Evolutionary conservation across 805 yeast genomes (phyloP).

Genomic region (Candida parachauliodes): DNA sequence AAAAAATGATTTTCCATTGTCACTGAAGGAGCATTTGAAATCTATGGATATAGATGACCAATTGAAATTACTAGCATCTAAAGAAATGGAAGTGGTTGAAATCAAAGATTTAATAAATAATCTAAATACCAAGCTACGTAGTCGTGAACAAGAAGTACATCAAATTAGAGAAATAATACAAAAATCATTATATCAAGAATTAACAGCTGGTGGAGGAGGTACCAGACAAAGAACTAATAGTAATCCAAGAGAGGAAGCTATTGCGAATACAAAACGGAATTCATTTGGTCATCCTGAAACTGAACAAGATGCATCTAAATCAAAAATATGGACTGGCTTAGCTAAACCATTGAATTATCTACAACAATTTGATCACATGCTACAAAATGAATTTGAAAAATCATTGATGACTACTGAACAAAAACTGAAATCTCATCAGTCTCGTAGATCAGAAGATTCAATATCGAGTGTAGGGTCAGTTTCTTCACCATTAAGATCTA

Average conservation of each 20-base stretch:
- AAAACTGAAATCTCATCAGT: constrained; percentile 2
- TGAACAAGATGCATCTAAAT: constrained; percentile 7
- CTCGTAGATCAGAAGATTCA: constrained; percentile 25
- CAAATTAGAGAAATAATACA: constrained; percentile 48
- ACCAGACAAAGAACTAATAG: constrained; percentile 17
- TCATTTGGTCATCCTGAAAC: constrained; percentile 11
- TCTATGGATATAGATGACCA: constrained; percentile 47
- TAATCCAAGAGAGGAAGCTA: constrained; percentile 26
- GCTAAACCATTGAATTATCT: constrained; percentile 57
- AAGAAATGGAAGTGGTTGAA: constrained; percentile 67
- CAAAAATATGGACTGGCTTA: constrained; percentile 30
- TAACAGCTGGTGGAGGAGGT: constrained; percentile 16
- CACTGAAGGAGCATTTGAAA: constrained; percentile 25
- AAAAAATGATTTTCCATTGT: constrained; percentile 24
- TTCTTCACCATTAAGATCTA: constrained; percentile 24
- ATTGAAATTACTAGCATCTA: constrained; percentile 58
- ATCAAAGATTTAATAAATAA: constrained; percentile 52
- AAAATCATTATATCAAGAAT: constrained; percentile 40
- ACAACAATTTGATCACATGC: constrained; percentile 64
- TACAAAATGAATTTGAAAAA: constrained; percentile 64
- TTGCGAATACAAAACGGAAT: constrained; percentile 29
- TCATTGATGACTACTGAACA: constrained; percentile 16
- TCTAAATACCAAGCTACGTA: constrained; percentile 35
- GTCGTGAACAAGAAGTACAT: constrained; percentile 48
- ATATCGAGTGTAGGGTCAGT: constrained; percentile 19